These are phyloP conservation scores for Pulicaria dysenterica DNA, from an alignment of 129 eudicot genomes.

Conservation along the genomic window DNA sequence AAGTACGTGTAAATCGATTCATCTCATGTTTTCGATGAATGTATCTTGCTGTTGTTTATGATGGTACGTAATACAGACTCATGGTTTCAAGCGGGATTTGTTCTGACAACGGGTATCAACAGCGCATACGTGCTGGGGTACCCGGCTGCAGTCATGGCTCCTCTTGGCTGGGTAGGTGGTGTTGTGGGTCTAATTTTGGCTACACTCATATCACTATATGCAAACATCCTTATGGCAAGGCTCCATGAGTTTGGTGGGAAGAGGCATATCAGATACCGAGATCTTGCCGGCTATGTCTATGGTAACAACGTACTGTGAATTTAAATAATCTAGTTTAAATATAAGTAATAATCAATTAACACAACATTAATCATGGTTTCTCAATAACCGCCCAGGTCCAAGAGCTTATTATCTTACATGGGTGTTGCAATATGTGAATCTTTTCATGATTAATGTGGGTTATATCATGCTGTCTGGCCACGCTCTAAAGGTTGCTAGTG, in stretches of 20 bases:
- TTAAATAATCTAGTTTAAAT: too few species aligned
- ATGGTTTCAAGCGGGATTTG: conserved; percentile 94
- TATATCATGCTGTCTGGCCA: conserved; percentile 82
- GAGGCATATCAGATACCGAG: conserved; percentile 94
- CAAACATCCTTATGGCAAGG: conserved; percentile 73
- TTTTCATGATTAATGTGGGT: conserved; percentile 92
- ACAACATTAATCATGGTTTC: too few species aligned
- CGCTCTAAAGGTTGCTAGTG: conserved; percentile 82
- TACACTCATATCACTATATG: conserved; percentile 67
- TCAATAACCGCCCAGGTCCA: conserved; percentile 40
- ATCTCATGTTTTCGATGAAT: conserved; percentile 2
- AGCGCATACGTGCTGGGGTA: conserved; percentile 92
- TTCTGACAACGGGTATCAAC: conserved; percentile 93
- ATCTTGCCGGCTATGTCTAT: conserved; percentile 85
- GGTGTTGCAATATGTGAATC: conserved; percentile 81
- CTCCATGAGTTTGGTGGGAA: conserved; percentile 92
- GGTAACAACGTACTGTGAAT: conserved; percentile 33
- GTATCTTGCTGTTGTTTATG: conserved; percentile 7
- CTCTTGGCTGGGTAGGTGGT: conserved; percentile 93
- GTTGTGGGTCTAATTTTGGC: conserved; percentile 73
- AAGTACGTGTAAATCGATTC: background rate
- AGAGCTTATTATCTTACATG: conserved; percentile 84
- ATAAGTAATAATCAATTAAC: conserved; percentile 19
- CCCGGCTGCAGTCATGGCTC: conserved; percentile 84
- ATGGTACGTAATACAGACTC: conserved; percentile 57